phyloP scores from a whole-genome alignment of 2,329 filamentous ascomycete species.

The Monosporascus sp. region DNA sequence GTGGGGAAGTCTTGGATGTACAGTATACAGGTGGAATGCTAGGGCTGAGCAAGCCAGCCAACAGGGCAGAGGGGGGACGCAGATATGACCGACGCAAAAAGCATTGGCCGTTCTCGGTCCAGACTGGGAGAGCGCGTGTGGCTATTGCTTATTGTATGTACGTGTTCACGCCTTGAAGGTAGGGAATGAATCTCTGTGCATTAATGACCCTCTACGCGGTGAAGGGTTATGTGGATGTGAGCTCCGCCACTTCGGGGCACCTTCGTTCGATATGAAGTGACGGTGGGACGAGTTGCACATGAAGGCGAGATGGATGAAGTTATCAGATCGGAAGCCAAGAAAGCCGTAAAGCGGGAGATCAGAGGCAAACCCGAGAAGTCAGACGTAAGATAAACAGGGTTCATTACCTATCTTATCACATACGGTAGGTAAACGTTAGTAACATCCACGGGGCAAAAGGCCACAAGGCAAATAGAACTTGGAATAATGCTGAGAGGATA shows the following conservation, averaged over 20 bases:
- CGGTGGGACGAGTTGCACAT: neutral
- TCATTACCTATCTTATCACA: too few species aligned
- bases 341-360: neutral
- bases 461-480: neutral
- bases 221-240: neutral
- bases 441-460: neutral
- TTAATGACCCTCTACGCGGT: neutral
- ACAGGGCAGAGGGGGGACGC: neutral
- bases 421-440: neutral
- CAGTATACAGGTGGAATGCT: neutral
- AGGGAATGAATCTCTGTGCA: constrained; percentile 1
- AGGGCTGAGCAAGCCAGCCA: neutral
- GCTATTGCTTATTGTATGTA: neutral
- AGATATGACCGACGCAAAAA: neutral
- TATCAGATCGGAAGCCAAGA: neutral
- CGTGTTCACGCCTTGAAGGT: constrained; percentile 1
- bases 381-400: too few species aligned
- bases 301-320: neutral
- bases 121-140: neutral
- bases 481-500: neutral
- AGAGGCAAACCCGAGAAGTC: neutral
- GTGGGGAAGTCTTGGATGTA: neutral
- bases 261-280: neutral
- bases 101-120: neutral
- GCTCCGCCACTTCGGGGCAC: constrained; percentile 2